A percentile compares a stretch with the other conserved stretches of the same genome.
Conservation (phyloP, 176 grass and related monocot species). For the Eragrostis curvula region DNA sequence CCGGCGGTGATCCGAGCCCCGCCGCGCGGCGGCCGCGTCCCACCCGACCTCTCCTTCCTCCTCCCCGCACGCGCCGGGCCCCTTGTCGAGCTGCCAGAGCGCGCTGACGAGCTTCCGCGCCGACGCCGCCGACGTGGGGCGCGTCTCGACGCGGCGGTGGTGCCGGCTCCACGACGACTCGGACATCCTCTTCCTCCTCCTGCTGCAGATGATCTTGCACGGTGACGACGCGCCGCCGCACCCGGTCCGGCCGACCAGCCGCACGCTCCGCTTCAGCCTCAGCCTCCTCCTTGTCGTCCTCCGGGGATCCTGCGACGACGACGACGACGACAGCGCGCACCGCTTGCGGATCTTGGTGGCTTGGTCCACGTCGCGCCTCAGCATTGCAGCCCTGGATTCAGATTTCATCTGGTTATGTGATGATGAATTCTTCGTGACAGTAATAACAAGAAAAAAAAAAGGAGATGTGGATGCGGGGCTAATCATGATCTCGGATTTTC, state of each 20-base stretch:
- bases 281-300: conserved; percentile 25
- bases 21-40: conserved; percentile 2
- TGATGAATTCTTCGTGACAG: conserved; percentile 2
- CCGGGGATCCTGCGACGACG: conserved; percentile 36
- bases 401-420: not conserved
- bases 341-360: conserved; percentile 50
- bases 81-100: conserved; percentile 63
- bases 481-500: conserved; percentile 21
- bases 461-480: too few species aligned
- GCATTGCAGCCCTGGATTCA: conserved; percentile 46
- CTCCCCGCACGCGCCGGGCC: conserved; percentile 2
- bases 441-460: not conserved
- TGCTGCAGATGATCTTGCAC: not conserved
- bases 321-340: conserved; percentile 60
- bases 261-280: conserved; percentile 43
- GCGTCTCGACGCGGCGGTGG: conserved; percentile 6
- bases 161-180: conserved; percentile 46
- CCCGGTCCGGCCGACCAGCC: conserved; percentile 37
- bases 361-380: conserved; percentile 21
- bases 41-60: not conserved
- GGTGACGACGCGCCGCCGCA: conserved; percentile 24
- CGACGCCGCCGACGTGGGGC: conserved; percentile 46
- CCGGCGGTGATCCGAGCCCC: conserved; percentile 39
- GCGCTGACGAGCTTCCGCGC: conserved; percentile 75
- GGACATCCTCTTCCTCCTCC: conserved; percentile 42